Evolutionary conservation across 257 asterid genomes (phyloP), one percentile per base, ranked within the genome.

Genomic region (Ophiorrhiza pumila): DNA sequence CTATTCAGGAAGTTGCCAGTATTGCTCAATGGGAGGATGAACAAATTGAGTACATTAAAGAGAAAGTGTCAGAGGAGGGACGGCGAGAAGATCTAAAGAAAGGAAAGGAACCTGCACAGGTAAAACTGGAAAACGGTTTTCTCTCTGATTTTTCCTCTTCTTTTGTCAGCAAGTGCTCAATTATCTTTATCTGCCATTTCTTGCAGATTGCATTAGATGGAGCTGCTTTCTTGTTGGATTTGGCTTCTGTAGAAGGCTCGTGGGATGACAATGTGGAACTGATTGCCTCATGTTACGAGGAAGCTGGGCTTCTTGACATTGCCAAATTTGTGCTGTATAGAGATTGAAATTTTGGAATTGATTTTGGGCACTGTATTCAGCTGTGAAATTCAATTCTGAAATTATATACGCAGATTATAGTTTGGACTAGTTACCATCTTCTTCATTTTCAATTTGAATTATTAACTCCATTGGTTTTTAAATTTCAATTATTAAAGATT

Each of bases 11-110:
- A 90, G 98, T 77, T 79, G 98, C 98, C 73, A 85, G 79, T 74
- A 63, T 95, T 57, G 99, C 97, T 84, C 88, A 87, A 56, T 95
- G 98, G 98, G 96, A 87, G 14, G 99, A 95, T 68, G 97, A 92
- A 83, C 99, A 95, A 83, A 89, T 95, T 74, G 98, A 95, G 81
- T 89, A 84, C 80, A 84, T 95, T 57, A 87, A 85, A 85, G 98
- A 95, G 87, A 95, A 77, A 83, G 98, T 95, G 70, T 78, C 94
- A 0, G 87, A 88, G 14, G 98, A 92, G 83, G 97, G 96, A 67
- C 87, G 91, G 70, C 87, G 82, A 78, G 92, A 86, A 61, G 99
- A 95, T 79, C 50, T 95, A 63, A 87, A 86, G 83, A 95, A 87
- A 81, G 98, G 99, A 77, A 92, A 95, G 81, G 94, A 87, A 72